Base-by-base conservation (phyloP, 2,329 filamentous ascomycete genomes). In the Elsinoe ampelina region DNA sequence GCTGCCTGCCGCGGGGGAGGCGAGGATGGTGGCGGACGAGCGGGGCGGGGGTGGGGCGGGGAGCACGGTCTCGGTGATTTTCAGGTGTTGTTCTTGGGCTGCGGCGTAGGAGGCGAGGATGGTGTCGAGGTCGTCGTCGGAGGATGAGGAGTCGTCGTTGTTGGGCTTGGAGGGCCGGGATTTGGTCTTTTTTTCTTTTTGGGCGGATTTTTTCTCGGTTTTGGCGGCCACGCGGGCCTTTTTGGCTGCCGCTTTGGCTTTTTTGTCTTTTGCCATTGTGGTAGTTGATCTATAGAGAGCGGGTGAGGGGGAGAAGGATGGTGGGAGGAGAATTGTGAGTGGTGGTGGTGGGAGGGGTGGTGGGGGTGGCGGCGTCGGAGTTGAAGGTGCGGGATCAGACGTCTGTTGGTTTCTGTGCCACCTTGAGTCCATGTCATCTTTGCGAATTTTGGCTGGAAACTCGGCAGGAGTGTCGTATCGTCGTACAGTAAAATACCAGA, bases 21-120 rank as follows among this genome's bases (percentile, higher is more conserved):
- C 89, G 63, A 96, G 79, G 58, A 98, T 75, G 0, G 88, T 89
- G 6, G 89, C 82, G 5, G 90, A 92, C 19, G 87, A 83, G 54
- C 93, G 83, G 19, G 90, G 81, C 55, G 83, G 82, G 1, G 93
- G 93, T 5, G 54, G 54, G 15, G 91, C 87, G 2, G 75, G 80
- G 42, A 79, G 81, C 20, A 85, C 75, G 2, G 81, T 80, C 74
- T 98, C 93, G 3, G 92, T 96, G 65, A 98, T 83, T 72, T 95
- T 95, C 65, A 93, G 81, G 68, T 95, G 96, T 66, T 88, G 87
- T 67, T 95, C 92, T 75, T 98, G 93, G 72, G 80, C 86, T 68
- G 87, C 88, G 63, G 87, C 87, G 72, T 95, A 97, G 70, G 95
- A 89, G 45, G 92, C 91, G 26, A 98, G 83, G 43, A 98, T 91